Evolutionary conservation across 1,284 basidiomycete genomes (phyloP), one percentile per base, ranked within the genome.

Genomic region (Microbotryomycetes sp.): DNA sequence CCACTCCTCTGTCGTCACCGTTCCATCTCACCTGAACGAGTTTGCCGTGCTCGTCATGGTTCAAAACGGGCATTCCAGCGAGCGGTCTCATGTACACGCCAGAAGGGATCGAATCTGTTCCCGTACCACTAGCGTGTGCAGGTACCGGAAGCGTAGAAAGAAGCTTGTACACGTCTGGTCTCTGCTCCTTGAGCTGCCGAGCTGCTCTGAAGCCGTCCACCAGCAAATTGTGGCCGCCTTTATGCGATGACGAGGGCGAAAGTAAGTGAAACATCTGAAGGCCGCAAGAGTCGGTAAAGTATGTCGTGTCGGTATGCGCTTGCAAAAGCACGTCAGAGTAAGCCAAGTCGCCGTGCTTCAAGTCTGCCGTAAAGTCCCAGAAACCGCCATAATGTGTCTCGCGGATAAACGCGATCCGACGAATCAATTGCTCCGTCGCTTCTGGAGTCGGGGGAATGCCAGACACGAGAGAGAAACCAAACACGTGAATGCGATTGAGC

Each of bases 201-300:
- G 93, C 93, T 47, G 86, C 88, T 72, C 91, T 87, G 79, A 97
- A 97, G 5, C 91, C 93, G 72, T 98, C 94, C 5, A 97, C 91
- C 21, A 98, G 84, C 6, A 97, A 81, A 1, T 90, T 91, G 11
- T 85, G 81, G 5, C 94, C 94, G 0, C 94, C 94, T 0, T 83
- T 85, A 73, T 96, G 91, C 7, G 67, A 60, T 6, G 61, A 53
- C 3, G 61, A 24, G 13, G 68, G 66, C 0, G 86, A 87, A 41
- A 97, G 84, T 30, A 97, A 81, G 75, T 98, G 94, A 78, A 98
- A 97, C 57, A 97, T 79, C 73, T 98, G 94, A 26, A 98, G 78
- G 3, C 94, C 93, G 52, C 88, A 89, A 0, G 94, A 91, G n/a
- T 71, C 69, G 13, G 67, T 64, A 41, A 71, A 70, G 61, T 70